phyloP scores from a whole-genome alignment of 1,284 basidiomycete genomes.

The Leccinum solheimii region DNA sequence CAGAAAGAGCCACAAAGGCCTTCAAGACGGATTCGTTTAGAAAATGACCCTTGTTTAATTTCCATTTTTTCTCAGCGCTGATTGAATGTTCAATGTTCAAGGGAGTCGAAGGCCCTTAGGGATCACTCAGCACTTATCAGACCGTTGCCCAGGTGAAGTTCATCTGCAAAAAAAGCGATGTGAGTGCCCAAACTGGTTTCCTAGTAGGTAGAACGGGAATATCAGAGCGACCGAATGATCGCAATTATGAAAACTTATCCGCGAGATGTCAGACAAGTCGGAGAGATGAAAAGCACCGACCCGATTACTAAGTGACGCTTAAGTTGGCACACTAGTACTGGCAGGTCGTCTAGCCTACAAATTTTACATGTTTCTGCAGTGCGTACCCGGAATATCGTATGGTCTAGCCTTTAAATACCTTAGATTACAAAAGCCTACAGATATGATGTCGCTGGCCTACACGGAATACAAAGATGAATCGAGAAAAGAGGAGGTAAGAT shows the following conservation, averaged over 20 bases:
- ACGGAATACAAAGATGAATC: conserved; percentile 26
- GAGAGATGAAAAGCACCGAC: too few relatives aligned
- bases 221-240: too few relatives aligned
- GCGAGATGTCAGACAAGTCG: too few relatives aligned
- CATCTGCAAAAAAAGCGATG: neutral
- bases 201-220: neutral
- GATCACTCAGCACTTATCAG: neutral
- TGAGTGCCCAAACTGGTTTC: neutral
- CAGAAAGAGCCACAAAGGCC: neutral
- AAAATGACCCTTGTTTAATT: neutral
- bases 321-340: too few relatives aligned
- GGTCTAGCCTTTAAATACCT: too few relatives aligned
- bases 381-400: too few relatives aligned
- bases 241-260: too few relatives aligned
- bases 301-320: too few relatives aligned
- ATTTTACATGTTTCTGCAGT: too few relatives aligned
- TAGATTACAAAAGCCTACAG: neutral
- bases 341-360: too few relatives aligned
- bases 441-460: conserved; percentile 12
- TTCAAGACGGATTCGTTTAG: neutral
- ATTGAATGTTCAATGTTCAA: neutral
- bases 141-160: neutral
- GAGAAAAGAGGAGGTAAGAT: conserved; percentile 9
- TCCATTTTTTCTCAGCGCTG: neutral
- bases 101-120: neutral